phyloP scores from a whole-genome alignment of 2,329 filamentous ascomycete species.

The Neofusicoccum umdonicola region DNA sequence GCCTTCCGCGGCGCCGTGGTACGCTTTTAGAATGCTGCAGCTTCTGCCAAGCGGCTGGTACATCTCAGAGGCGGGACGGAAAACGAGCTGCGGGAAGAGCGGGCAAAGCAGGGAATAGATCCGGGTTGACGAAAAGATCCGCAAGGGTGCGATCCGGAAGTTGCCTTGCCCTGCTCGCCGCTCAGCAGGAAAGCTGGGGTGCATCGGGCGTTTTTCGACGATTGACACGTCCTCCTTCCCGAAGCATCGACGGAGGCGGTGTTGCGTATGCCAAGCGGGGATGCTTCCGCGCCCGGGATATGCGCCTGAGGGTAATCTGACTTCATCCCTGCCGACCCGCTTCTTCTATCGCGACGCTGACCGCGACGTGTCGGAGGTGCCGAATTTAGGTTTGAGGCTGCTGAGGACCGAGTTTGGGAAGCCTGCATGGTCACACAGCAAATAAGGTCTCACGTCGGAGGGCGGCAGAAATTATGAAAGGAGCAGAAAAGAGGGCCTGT shows the following conservation, averaged over 20 bases:
- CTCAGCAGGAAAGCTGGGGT: neutral
- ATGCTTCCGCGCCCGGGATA: neutral
- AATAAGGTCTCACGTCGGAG: neutral
- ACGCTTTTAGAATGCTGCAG: neutral
- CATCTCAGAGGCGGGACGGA: neutral
- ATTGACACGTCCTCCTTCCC: slow-evolving; percentile 5
- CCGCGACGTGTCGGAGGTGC: neutral
- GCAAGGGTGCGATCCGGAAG: neutral
- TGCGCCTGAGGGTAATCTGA: neutral
- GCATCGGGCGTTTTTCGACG: neutral
- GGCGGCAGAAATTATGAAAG: neutral
- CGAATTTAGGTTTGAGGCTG: too few relatives aligned
- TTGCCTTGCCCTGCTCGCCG: neutral
- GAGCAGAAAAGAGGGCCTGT: neutral
- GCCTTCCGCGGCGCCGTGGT: neutral
- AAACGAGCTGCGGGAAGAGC: neutral
- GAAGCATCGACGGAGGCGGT: neutral
- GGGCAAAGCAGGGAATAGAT: neutral
- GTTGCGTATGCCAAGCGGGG: slow-evolving; percentile 8
- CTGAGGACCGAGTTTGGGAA: too few relatives aligned
- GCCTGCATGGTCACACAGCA: neutral
- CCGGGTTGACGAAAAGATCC: neutral
- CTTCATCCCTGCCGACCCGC: slow-evolving; percentile 6
- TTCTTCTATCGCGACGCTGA: neutral
- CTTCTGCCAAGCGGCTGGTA: neutral